These are phyloP conservation scores for Lipomyces sp. DNA, from an alignment of 805 yeast species.

Conservation along the genomic window DNA sequence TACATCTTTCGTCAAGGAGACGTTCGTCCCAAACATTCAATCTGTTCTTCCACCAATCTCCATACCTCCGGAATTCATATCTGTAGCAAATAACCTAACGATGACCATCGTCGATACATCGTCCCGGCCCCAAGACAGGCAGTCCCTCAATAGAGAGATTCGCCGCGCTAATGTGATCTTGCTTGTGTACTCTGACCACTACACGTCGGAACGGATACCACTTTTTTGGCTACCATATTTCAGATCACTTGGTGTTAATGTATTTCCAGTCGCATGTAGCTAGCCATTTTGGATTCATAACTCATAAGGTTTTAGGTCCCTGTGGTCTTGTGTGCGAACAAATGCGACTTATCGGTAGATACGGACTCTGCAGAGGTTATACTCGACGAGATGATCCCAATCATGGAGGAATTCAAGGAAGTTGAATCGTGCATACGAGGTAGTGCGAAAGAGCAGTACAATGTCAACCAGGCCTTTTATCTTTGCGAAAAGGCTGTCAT, in stretches of 20 bases:
- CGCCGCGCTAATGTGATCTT: conserved; percentile 88
- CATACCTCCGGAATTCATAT: conserved; percentile 73
- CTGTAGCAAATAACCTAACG: conserved; percentile 62
- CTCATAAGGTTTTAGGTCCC: conserved; percentile 55
- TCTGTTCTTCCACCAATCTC: conserved; percentile 82
- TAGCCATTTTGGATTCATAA: background rate
- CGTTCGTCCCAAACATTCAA: conserved; percentile 73
- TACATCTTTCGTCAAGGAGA: conserved; percentile 78
- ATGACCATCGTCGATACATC: conserved; percentile 81
- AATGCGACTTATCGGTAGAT: conserved; percentile 57
- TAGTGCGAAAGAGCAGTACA: conserved; percentile 80
- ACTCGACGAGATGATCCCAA: conserved; percentile 82
- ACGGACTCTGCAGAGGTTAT: conserved; percentile 55
- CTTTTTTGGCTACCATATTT: conserved; percentile 94
- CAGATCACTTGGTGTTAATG: conserved; percentile 88
- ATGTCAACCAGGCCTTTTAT: conserved; percentile 90
- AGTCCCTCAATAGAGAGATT: conserved; percentile 68
- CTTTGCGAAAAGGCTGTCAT: conserved; percentile 91
- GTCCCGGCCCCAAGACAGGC: conserved; percentile 60
- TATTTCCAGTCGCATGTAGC: background rate
- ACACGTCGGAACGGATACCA: conserved; percentile 89
- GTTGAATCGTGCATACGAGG: conserved; percentile 89
- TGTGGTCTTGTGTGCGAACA: conserved; percentile 87
- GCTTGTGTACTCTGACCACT: conserved; percentile 93
- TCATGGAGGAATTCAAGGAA: conserved; percentile 88